Percentiles rank a stretch among this genome's conserved stretches.
Conservation (phyloP, 164 flowering plant genomes). For the Nymphaea colorata region DNA sequence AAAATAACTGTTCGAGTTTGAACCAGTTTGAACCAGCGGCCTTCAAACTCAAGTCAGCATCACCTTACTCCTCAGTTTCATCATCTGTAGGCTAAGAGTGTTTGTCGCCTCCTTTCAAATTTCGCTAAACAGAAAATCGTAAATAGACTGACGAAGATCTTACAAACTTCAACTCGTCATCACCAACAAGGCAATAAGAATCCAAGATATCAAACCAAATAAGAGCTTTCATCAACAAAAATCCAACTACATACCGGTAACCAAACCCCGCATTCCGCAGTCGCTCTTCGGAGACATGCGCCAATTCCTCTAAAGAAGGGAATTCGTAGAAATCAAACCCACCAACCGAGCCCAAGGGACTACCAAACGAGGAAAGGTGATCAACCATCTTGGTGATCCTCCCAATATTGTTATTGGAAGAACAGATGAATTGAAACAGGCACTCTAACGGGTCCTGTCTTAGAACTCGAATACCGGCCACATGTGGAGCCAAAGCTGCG, state of each 20-base stretch:
- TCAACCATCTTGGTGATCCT: conserved; percentile 89
- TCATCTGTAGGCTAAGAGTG: no score
- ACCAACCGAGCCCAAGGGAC: conserved; percentile 46
- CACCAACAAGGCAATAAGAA: no score
- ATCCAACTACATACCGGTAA: conserved; percentile 42
- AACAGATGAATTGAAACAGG: conserved; percentile 72
- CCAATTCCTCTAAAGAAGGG: conserved; percentile 59
- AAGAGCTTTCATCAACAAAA: no score
- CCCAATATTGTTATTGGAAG: conserved; percentile 76
- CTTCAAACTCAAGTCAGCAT: no score
- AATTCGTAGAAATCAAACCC: conserved; percentile 66
- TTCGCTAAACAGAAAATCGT: no score
- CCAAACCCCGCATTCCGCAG: conserved; percentile 88
- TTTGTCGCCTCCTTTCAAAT: no score
- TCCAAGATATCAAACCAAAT: no score
- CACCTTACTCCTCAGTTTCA: no score
- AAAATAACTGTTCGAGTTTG: no score
- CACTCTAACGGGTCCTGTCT: conserved; percentile 95
- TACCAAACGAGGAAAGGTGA: conserved; percentile 53
- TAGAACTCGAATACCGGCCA: conserved; percentile 78
- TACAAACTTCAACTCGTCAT: no score
- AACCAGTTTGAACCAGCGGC: no score
- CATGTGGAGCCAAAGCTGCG: conserved; percentile 41
- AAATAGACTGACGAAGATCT: no score
- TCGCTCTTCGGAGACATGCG: conserved; percentile 52